Evolutionary conservation across 1,284 basidiomycete species (phyloP).

Genomic region (Neolentinus lepideus): DNA sequence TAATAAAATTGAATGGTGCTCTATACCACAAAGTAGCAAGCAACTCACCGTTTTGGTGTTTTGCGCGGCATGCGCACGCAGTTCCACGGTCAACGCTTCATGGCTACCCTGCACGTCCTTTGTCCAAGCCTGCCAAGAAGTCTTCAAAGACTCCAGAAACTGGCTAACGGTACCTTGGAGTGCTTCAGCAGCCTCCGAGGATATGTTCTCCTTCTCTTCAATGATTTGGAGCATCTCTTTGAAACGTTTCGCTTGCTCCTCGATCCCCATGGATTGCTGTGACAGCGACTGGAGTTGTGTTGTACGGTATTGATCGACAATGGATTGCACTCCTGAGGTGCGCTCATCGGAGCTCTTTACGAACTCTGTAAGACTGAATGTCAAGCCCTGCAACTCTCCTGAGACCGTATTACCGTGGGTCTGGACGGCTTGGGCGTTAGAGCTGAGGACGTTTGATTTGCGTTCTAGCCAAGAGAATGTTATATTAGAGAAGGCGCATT

Average conservation of each 20-base stretch:
- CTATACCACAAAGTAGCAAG: neutral
- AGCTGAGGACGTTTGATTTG: conserved; percentile 58
- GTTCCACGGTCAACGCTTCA: conserved; percentile 36
- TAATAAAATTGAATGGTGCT: neutral
- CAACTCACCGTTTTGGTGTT: conserved; percentile 39
- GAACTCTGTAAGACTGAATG: conserved; percentile 57
- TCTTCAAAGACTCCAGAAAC: conserved; percentile 45
- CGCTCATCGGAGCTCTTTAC: conserved; percentile 47
- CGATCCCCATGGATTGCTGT: conserved; percentile 47
- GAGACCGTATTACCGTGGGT: conserved; percentile 55
- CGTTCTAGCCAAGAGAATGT: conserved; percentile 47
- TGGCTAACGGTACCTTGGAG: conserved; percentile 44
- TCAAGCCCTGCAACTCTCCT: conserved; percentile 43
- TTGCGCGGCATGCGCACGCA: conserved; percentile 33
- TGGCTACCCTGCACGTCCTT: conserved; percentile 41
- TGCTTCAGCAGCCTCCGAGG: conserved; percentile 42
- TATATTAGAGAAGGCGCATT: neutral
- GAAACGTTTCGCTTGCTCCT: conserved; percentile 52
- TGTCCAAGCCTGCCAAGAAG: conserved; percentile 48
- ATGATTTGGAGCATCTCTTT: conserved; percentile 53
- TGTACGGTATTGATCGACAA: conserved; percentile 50
- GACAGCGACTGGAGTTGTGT: conserved; percentile 49
- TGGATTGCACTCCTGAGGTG: conserved; percentile 42
- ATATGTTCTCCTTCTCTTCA: conserved; percentile 44
- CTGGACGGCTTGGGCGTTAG: conserved; percentile 62